Evolutionary conservation across 2,329 filamentous ascomycete species (phyloP), one percentile per base, ranked within the genome.

Genomic region (Aspergillus ruber): DNA sequence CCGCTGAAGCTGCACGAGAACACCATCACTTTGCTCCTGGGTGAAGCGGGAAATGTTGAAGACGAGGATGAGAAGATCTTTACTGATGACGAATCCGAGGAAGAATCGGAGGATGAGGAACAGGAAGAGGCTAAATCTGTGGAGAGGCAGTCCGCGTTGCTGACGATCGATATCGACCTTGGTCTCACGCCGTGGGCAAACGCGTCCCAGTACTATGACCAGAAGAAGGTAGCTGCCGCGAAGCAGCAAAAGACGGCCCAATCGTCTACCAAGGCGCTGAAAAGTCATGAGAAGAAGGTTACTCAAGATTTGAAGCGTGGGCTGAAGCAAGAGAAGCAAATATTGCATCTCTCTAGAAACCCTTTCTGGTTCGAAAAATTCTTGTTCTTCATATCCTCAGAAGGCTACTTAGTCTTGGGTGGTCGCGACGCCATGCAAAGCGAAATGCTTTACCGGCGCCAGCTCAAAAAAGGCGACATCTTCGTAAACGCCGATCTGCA

Each of bases 291-390:
- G 64, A 84, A 86, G 60, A 96, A 95, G 69, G 90, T 97, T 18
- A 77, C 80, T 4, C 82, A 87, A 10, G 89, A 95, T 63, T 74
- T 97, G 18, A 94, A 88, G 70, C 91, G 90, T 60, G 85, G 84
- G 0, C 69, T 97, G 48, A 95, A 95, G 71, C 86, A 93, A 62
- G 93, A 97, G 69, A 96, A 95, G 66, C 85, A 89, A 17, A 74
- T 94, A 2, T 72, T 97, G 8, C 83, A 90, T 41, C 89, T 86
- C 0, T 85, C 95, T 7, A 81, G 93, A 47, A 86, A 84, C 60
- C 85, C 84, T 55, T 80, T 90, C 59, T 98, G 93, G 93, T 98
- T 96, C 57, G 93, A 98, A 62, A 98, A 98, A 68, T 98, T 95
- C 60, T 75, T 84, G 23, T 97, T 89, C 79, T 98, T 98, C 70